These are phyloP conservation scores for Fusarium nelsonii DNA, from an alignment of 2,329 filamentous ascomycete genomes.

Conservation along the genomic window DNA sequence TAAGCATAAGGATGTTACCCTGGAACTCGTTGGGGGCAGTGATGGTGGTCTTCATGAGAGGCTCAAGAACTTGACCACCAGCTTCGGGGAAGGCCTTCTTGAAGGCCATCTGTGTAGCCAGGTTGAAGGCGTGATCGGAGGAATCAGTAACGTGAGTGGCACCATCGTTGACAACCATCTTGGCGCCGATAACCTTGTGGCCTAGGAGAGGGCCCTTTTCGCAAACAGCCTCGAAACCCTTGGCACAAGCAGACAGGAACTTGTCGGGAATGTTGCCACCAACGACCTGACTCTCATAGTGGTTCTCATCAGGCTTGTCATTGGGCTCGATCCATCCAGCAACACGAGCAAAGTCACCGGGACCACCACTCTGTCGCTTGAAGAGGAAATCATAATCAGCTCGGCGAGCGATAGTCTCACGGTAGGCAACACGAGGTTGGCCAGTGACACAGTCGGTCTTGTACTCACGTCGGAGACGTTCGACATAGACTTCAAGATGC, in stretches of 20 bases:
- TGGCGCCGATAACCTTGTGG: conserved; percentile 89
- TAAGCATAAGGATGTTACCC: conserved; percentile 90
- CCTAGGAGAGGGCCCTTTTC: conserved; percentile 91
- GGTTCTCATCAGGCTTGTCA: conserved; percentile 77
- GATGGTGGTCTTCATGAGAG: conserved; percentile 97
- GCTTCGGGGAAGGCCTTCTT: conserved; percentile 89
- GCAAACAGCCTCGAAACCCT: conserved; percentile 88
- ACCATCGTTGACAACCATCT: conserved; percentile 95
- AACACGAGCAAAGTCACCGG: conserved; percentile 95
- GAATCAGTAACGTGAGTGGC: conserved; percentile 98
- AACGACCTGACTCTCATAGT: conserved; percentile 87
- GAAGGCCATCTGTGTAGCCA: conserved; percentile 96
- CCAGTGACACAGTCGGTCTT: conserved; percentile 96
- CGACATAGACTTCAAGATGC: conserved; percentile 96
- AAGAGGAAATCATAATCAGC: conserved; percentile 93
- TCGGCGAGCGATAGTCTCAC: conserved; percentile 86
- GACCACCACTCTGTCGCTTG: conserved; percentile 95
- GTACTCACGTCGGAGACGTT: conserved; percentile 97
- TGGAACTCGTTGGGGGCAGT: conserved; percentile 98
- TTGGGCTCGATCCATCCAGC: conserved; percentile 92
- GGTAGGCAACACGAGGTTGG: conserved; percentile 95
- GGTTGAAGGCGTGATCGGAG: conserved; percentile 95
- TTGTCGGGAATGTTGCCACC: conserved; percentile 96
- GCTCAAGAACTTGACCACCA: conserved; percentile 88
- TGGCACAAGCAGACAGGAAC: conserved; percentile 92